These are phyloP conservation scores for Metroxylon sagu DNA, from an alignment of 176 grass and related monocot genomes.

Conservation along the genomic window DNA sequence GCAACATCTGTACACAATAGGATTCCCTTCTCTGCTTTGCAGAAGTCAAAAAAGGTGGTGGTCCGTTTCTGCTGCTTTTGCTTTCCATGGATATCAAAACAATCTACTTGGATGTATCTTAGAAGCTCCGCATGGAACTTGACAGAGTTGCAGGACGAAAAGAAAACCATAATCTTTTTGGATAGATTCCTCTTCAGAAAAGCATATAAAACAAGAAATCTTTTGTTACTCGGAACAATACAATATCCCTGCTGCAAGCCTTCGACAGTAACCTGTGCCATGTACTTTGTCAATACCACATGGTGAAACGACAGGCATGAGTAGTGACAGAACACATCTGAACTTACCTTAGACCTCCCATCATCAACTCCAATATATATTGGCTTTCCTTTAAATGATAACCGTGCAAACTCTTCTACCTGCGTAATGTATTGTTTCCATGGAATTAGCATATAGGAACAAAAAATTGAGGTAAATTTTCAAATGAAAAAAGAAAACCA, in stretches of 20 bases:
- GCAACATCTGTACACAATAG: constrained; percentile 91
- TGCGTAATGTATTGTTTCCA: constrained; percentile 15
- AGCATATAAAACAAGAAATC: constrained; percentile 81
- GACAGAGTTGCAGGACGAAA: constrained; percentile 96
- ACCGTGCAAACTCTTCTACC: constrained; percentile 87
- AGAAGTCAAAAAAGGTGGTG: constrained; percentile 83
- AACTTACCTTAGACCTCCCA: constrained; percentile 61
- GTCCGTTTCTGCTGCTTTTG: constrained; percentile 97
- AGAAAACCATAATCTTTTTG: constrained; percentile 98
- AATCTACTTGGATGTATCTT: constrained; percentile 70
- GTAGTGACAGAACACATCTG: neutral
- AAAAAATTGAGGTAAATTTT: neutral
- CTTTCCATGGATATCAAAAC: constrained; percentile 90
- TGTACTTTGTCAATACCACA: constrained; percentile 18
- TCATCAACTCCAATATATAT: constrained; percentile 90
- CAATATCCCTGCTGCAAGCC: constrained; percentile 92
- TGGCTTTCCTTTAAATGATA: constrained; percentile 87
- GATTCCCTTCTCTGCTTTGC: constrained; percentile 86
- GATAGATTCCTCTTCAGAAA: constrained; percentile 83
- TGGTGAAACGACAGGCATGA: neutral
- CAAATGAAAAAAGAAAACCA: constrained; percentile 27
- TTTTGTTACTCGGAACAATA: constrained; percentile 67
- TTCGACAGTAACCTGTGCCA: constrained; percentile 75
- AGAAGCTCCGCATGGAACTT: constrained; percentile 84
- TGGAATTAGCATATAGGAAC: neutral